Evolutionary conservation across 225 moss, liverwort and hornwort genomes (phyloP), one percentile per base, ranked within the genome.

Genomic region (Asterella californica): DNA sequence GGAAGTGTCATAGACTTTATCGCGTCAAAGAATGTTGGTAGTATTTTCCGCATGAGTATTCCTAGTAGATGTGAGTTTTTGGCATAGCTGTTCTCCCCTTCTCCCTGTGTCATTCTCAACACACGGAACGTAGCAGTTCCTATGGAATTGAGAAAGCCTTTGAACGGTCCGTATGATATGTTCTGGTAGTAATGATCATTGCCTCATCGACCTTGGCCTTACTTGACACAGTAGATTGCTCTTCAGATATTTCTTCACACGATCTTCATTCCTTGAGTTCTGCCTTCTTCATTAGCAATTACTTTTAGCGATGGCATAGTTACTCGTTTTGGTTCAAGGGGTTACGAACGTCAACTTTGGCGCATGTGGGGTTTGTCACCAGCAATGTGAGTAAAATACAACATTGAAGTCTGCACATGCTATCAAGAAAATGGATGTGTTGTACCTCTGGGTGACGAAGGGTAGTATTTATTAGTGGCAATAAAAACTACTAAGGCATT

Each of bases 1-100:
- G 45, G 76, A 52, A 82, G 68, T 6, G 18, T 50, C 48, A 82
- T 36, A 14, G 48, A 38, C 42, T 70, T 38, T 33, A 70, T 70
- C 38, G 4, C 42, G 30, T 45, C 70, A 10, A 45, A 70, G 6
- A 70, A 66, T 9, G 1, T 66, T 14, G 65, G 65, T 18, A 30
- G 65, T 6, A 33, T 34, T 33, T 3, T 10, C 12, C 0, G 5
- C 15, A 66, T 33, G 2, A n/a, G 2, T 14, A 0, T 33, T 5
- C 6, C 65, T 66, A 30, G 65, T 25, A 2, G 8, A 4, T 11
- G 10, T 5, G 60, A 66, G 17, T 66, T 66, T 34, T 66, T 33
- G 32, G 33, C 27, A 11, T 66, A 33, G 65, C 65, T 66, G 65
- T 34, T 66, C 2, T 66, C 65, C 32, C 65, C 65, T 0, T 66